Evolutionary conservation across 2,329 filamentous ascomycete species (phyloP).

Genomic region (Fusarium sp.): DNA sequence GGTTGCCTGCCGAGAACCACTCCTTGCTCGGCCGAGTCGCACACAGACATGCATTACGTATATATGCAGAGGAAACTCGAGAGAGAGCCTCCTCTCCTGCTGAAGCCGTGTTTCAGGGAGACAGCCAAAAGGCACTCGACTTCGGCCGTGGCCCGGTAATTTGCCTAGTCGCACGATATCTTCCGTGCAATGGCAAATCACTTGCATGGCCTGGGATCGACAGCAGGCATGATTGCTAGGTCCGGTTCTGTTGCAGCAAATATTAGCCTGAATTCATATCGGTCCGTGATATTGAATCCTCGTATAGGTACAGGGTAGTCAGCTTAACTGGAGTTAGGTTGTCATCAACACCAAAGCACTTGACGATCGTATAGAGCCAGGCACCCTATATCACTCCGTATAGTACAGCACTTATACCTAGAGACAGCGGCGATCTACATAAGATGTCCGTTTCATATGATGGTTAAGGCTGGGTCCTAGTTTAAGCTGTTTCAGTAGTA

Average conservation of each 20-base stretch:
- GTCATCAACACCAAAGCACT: background rate
- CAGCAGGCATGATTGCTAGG: conserved; percentile 16
- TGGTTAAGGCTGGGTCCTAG: background rate
- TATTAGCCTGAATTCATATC: conserved; percentile 15
- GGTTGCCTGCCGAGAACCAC: conserved; percentile 11
- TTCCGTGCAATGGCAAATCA: background rate
- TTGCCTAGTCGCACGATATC: background rate
- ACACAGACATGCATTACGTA: background rate
- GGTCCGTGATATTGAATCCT: background rate
- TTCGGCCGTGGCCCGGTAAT: background rate
- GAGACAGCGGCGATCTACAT: background rate
- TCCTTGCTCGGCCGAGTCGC: conserved; percentile 17
- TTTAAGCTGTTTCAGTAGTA: background rate
- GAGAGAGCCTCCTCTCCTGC: background rate
- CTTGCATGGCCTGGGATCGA: conserved; percentile 27
- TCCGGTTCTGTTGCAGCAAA: background rate
- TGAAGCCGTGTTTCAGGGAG: background rate
- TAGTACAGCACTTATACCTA: background rate
- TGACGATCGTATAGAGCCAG: background rate
- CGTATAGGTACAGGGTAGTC: conserved; percentile 17
- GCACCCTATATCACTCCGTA: background rate
- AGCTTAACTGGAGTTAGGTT: background rate
- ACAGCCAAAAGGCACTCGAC: background rate
- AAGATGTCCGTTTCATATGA: background rate
- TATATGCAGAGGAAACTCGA: background rate